Conservation (phyloP, 169 alveolate species). For the Plasmodium relictum region DNA sequence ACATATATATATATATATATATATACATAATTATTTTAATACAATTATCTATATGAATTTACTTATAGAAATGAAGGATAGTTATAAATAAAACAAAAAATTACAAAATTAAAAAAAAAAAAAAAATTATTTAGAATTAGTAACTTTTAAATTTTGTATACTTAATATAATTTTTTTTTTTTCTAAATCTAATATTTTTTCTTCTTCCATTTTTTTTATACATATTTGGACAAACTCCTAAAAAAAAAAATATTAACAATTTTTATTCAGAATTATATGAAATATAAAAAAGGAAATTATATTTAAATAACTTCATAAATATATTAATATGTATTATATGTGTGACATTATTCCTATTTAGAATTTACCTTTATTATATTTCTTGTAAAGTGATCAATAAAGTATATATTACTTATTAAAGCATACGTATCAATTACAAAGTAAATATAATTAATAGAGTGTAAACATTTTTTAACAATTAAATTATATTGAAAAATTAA, state of each 20-base stretch:
- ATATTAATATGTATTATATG: neutral
- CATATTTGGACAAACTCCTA: conserved; percentile 73
- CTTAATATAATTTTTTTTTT: conserved; percentile 54
- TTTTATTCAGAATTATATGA: neutral
- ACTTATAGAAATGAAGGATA: too few species aligned
- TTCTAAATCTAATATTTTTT: conserved; percentile 56
- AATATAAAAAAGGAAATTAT: neutral
- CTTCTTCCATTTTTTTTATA: conserved; percentile 60
- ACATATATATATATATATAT: too few species aligned
- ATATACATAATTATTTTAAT: too few species aligned
- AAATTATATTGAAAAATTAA: conserved; percentile 42
- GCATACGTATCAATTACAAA: conserved; percentile 55
- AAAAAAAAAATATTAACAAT: neutral
- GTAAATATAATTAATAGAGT: conserved; percentile 34
- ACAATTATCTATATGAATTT: too few species aligned
- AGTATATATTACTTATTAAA: conserved; percentile 45
- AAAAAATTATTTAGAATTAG: conserved; percentile 1
- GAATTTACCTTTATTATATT: conserved; percentile 36
- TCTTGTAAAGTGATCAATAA: conserved; percentile 34
- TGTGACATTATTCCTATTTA: neutral
- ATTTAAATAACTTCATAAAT: neutral
- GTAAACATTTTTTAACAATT: conserved; percentile 24
- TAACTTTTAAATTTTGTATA: conserved; percentile 61
- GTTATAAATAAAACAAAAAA: too few species aligned
- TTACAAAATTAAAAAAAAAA: neutral